A percentile compares a stretch with the other conserved stretches of the same genome.
Evolutionary conservation across 192 early-diverging fungal genomes (phyloP).

Genomic region (Chytriomyces sp.): DNA sequence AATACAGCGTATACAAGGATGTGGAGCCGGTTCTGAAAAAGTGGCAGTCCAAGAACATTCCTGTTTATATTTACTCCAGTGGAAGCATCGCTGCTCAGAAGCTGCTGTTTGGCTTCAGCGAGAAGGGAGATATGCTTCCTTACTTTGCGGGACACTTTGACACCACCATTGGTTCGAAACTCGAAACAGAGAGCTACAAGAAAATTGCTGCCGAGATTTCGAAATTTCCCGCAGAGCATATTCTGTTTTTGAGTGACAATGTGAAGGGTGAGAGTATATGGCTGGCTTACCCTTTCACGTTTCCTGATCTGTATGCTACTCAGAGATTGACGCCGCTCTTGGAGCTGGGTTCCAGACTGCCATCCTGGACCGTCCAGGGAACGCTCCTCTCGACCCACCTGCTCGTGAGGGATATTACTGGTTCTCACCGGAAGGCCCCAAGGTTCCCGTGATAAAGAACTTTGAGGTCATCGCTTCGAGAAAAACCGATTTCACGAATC

Average conservation of each 20-base stretch:
- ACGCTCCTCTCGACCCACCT: conserved; percentile 52
- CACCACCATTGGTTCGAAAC: conserved; percentile 84
- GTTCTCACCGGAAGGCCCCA: background rate
- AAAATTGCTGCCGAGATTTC: conserved; percentile 75
- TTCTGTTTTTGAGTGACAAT: conserved; percentile 94
- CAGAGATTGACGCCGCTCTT: conserved; percentile 79
- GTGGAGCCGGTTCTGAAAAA: conserved; percentile 74
- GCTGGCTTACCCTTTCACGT: conserved; percentile 6
- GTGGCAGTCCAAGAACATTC: conserved; percentile 64
- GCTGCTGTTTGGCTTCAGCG: conserved; percentile 74
- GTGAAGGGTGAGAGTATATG: conserved; percentile 59
- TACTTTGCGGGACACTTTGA: conserved; percentile 90
- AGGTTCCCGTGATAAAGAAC: conserved; percentile 30
- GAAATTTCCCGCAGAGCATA: conserved; percentile 33
- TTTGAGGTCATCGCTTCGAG: conserved; percentile 34
- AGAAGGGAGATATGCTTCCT: conserved; percentile 34
- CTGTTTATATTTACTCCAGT: conserved; percentile 94
- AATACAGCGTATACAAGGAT: conserved; percentile 77
- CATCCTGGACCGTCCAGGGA: conserved; percentile 77
- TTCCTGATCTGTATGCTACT: conserved; percentile 8
- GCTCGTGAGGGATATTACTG: background rate
- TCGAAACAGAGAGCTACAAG: conserved; percentile 67
- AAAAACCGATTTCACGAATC: background rate
- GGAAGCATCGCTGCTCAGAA: conserved; percentile 94
- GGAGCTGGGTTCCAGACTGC: conserved; percentile 69